Evolutionary conservation across 306 rosid genomes (phyloP), one percentile per base, ranked within the genome.

Genomic region (Potentilla sterilis): DNA sequence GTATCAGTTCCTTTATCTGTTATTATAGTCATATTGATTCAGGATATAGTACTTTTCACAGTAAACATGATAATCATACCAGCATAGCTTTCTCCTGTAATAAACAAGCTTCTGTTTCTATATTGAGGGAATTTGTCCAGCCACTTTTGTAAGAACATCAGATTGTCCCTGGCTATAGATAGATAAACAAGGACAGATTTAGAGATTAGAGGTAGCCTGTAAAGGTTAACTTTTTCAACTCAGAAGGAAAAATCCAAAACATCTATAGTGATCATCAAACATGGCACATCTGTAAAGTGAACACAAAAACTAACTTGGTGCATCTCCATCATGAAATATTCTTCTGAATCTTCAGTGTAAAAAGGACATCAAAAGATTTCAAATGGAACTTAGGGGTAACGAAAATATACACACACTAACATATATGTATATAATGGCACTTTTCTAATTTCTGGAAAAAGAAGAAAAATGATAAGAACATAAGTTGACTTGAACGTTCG

Each of bases 91-190:
- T 85, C 89, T 43, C 88, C 87, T 1, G 87, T 83, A 19, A 87
- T 87, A 76, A 67, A 87, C 86, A 87, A 79, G 69, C 77, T 84
- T 78, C 82, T 78, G 75, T 84, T 84, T 75, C 74, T 75, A 77
- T 79, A 87, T 44, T 77, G 88, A 11, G 90, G 90, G 77, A 84
- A 87, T 75, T 78, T 87, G 77, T 72, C 70, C 2, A 82, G 66
- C 90, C 90, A 87, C 75, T 49, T 87, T 70, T 75, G 78, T 83
- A 87, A 80, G 80, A 87, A 87, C 74, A 80, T 83, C 80, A 87
- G 57, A 81, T 87, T 87, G 80, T 84, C 88, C 63, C 81, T 80
- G 74, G 90, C 90, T 87, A 72, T 69, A 61, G 49, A 73, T 18
- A 43, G 70, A 79, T 46, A 24, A 22, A 73, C 52, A 75, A 77